Conservation (phyloP, 176 grass and related monocot genomes). For the Cocos nucifera region DNA sequence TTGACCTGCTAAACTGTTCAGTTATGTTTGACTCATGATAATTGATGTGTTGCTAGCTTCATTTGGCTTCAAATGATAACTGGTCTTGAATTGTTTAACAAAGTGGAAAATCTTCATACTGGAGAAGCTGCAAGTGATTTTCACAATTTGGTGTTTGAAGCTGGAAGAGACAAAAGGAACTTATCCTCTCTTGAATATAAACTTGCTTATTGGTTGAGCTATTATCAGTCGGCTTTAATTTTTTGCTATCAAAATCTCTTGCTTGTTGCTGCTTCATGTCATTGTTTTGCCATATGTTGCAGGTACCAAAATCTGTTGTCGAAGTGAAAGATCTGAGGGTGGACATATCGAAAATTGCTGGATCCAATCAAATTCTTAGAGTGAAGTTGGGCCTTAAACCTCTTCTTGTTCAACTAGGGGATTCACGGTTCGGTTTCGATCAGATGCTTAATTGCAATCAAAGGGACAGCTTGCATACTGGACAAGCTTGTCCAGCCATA, state of each 20-base stretch:
- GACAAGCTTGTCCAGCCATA: not conserved
- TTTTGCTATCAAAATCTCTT: not conserved
- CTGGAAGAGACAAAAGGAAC: too few relatives aligned
- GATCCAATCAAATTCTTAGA: conserved; percentile 9
- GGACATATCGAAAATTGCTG: conserved; percentile 28
- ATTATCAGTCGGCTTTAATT: too few relatives aligned
- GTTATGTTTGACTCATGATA: too few relatives aligned
- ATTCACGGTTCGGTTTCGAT: conserved; percentile 6
- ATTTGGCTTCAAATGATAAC: too few relatives aligned
- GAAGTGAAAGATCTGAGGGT: conserved; percentile 30
- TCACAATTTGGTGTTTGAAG: too few relatives aligned
- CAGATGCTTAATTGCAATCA: conserved; percentile 3
- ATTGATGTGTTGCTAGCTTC: too few relatives aligned
- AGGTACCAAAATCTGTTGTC: conserved; percentile 15
- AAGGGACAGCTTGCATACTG: conserved; percentile 3
- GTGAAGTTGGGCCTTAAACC: conserved; percentile 15
- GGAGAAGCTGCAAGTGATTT: too few relatives aligned
- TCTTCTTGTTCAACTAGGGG: conserved; percentile 12
- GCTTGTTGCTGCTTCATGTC: not conserved
- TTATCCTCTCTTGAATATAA: too few relatives aligned
- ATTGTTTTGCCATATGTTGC: not conserved
- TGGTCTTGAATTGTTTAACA: too few relatives aligned
- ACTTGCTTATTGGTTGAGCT: too few relatives aligned
- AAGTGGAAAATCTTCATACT: too few relatives aligned
- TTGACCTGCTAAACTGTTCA: too few relatives aligned